Evolutionary conservation across 1,139 yeast genomes (phyloP), one percentile per base, ranked within the genome.

Genomic region (Hyphopichia burtonii): DNA sequence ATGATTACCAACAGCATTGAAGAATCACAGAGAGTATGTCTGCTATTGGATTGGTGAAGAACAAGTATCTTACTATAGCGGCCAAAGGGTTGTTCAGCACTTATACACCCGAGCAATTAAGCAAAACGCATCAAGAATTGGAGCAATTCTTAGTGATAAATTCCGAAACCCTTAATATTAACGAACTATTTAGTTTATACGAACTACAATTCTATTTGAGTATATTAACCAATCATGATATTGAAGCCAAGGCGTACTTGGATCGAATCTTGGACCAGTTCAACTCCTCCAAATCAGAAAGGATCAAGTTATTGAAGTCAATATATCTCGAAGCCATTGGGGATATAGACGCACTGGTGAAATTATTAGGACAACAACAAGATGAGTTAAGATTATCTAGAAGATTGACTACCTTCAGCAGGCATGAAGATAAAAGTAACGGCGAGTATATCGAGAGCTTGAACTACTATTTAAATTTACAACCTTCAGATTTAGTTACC

Each of bases 201-300:
- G 96, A 87, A 58, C 75, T 88, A 55, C 83, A 86, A 43, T 87
- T 88, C 59, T 82, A 81, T 55, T 68, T 90, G 37, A 68, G 83
- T 2, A 61, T 89, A 34, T 68, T 83, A 46, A 66, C 87, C n/a
- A 71, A 79, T 38, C 76, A 81, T 47, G 96, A 89, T 54, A 65
- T 71, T 1, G 89, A 82, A 50, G 96, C 96, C 14, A 80, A 83
- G 52, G 64, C 76, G 12, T 70, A 80, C 44, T 72, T 88, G 44
- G 85, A 83, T 44, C 67, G 82, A 36, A 60, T 90, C 14, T 61
- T 75, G 32, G 96, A 89, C 56, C 78, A 80, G 54, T 83, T 89
- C 58, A 78, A 76, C 4, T 76, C 75, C 31, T 63, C 63, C 22
- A 55, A 58, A 28, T 75, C 85, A 11, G 84, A 83, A 52, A 66